These are phyloP conservation scores for Polyplosphaeria fusca DNA, from an alignment of 495 filamentous ascomycete genomes.

Conservation along the genomic window DNA sequence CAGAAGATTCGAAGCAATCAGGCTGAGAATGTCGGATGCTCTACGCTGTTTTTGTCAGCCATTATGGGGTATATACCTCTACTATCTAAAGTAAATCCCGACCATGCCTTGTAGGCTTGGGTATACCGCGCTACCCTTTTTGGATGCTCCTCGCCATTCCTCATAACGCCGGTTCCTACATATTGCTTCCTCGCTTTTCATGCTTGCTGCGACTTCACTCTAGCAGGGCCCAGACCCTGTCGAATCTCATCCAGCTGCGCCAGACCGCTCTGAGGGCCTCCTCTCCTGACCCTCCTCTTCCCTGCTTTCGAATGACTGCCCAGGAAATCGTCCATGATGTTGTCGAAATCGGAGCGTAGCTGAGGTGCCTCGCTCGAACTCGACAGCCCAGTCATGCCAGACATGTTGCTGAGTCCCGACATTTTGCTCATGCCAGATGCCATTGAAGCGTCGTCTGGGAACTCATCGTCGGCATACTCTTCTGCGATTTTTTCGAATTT, in stretches of 20 bases:
- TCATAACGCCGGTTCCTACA: too few relatives aligned
- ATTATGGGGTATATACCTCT: too few relatives aligned
- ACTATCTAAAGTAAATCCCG: too few relatives aligned
- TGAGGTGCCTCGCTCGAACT: constrained; percentile 42
- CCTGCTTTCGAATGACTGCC: constrained; percentile 69
- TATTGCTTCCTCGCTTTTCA: too few relatives aligned
- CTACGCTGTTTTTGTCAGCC: too few relatives aligned
- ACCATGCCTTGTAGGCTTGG: too few relatives aligned
- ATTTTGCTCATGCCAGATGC: constrained; percentile 54
- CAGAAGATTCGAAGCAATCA: too few relatives aligned
- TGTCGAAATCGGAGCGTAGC: constrained; percentile 72
- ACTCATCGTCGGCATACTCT: constrained; percentile 51
- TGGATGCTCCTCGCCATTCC: too few relatives aligned
- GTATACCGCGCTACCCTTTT: too few relatives aligned
- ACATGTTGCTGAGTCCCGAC: constrained; percentile 45
- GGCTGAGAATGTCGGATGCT: too few relatives aligned
- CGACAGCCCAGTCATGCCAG: constrained; percentile 40
- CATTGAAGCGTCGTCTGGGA: constrained; percentile 54
- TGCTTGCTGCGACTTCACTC: constrained; percentile 40
- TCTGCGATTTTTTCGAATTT: constrained; percentile 90
- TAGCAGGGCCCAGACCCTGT: constrained; percentile 72
- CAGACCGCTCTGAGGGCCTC: constrained; percentile 74
- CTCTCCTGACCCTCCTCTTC: constrained; percentile 70
- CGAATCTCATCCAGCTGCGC: constrained; percentile 88
- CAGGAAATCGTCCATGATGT: constrained; percentile 91